A percentile compares a stretch with the other conserved stretches of the same genome.
These are phyloP conservation scores for Eutypa lata DNA, from an alignment of 2,329 filamentous ascomycete genomes.

Conservation along the genomic window DNA sequence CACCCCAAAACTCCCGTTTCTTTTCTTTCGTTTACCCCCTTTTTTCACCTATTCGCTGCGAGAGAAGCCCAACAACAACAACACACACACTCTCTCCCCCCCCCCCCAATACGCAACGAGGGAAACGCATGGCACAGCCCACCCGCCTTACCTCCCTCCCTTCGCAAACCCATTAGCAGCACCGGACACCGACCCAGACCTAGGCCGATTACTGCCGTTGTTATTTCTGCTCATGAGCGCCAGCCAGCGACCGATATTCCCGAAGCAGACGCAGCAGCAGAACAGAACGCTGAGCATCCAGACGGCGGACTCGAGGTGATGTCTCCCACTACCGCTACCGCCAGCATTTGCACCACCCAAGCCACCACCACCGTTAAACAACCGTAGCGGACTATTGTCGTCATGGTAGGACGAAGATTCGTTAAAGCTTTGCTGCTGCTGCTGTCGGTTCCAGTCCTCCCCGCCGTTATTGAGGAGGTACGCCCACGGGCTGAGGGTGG, in stretches of 20 bases:
- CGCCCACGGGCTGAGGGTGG: constrained; percentile 3
- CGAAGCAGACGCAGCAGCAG: constrained; percentile 93
- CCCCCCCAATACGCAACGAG: too few species aligned
- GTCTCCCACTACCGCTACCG: constrained; percentile 50
- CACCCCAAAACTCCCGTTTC: too few species aligned
- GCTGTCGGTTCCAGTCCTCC: neutral
- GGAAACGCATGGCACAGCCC: too few species aligned
- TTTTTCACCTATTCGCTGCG: too few species aligned
- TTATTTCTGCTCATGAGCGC: constrained; percentile 38
- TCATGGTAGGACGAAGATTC: constrained; percentile 17
- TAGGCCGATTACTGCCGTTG: constrained; percentile 28
- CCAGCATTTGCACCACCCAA: neutral
- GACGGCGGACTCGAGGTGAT: constrained; percentile 67
- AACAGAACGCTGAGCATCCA: constrained; percentile 95
- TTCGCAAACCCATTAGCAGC: too few species aligned
- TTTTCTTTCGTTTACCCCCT: too few species aligned
- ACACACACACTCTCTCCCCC: too few species aligned
- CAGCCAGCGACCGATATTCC: constrained; percentile 84
- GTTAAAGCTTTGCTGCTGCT: neutral
- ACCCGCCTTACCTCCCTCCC: too few species aligned
- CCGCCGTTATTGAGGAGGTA: neutral
- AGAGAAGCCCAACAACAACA: too few species aligned
- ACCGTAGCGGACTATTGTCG: constrained; percentile 1
- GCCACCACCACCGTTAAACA: constrained; percentile 26
- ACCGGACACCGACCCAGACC: constrained; percentile 2